phyloP scores from a whole-genome alignment of 345 rosid species.

The Eucalyptus leucophloia region DNA sequence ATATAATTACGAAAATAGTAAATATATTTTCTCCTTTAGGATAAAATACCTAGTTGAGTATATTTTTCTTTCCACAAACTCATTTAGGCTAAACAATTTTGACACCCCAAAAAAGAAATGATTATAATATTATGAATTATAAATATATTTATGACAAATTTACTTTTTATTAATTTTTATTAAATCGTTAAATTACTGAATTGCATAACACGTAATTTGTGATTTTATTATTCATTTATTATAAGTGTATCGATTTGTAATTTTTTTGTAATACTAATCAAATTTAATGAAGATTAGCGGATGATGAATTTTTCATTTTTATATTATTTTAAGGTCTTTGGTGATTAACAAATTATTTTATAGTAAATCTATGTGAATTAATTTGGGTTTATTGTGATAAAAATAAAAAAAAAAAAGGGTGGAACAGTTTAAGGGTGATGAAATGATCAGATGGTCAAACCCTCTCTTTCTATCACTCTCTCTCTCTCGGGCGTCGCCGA shows the following conservation, averaged over 20 bases:
- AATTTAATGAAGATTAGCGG: too few relatives aligned
- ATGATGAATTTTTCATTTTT: too few relatives aligned
- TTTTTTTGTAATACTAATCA: too few relatives aligned
- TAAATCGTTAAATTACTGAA: accelerated
- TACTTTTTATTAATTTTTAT: too few relatives aligned
- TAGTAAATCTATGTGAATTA: too few relatives aligned
- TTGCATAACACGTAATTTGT: accelerated
- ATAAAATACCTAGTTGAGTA: too few relatives aligned
- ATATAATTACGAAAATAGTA: too few relatives aligned
- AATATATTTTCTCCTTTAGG: background rate
- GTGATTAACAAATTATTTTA: too few relatives aligned
- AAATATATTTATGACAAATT: too few relatives aligned
- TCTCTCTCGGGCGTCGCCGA: background rate
- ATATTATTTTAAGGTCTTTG: too few relatives aligned
- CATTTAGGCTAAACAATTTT: accelerated
- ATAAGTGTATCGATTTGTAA: accelerated
- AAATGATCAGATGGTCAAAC: background rate
- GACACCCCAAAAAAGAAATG: background rate
- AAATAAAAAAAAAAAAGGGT: background rate
- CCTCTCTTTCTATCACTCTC: background rate
- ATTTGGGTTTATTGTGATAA: too few relatives aligned
- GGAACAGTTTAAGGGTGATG: background rate
- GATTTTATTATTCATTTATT: too few relatives aligned
- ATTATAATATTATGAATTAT: accelerated
- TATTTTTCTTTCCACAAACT: background rate